Base-by-base conservation (phyloP, 2,329 filamentous ascomycete genomes). In the Paramyrothecium sp. region DNA sequence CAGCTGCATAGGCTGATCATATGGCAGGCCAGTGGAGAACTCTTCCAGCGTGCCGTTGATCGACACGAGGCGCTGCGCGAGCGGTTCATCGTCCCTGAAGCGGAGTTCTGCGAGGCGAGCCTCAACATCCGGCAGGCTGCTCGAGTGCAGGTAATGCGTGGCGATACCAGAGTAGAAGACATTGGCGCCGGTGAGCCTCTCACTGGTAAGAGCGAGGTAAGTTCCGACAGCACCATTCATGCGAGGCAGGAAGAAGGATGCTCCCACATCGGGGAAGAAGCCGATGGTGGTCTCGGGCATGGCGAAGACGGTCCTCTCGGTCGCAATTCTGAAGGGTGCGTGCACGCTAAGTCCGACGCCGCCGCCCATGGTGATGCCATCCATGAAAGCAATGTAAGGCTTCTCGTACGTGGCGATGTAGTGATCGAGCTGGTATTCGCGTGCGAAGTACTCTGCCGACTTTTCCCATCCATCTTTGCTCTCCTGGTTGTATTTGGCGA, bases 201-300 rank as follows among this genome's bases (percentile, higher is more conserved):
- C 89, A 69, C 92, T 95, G 8, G 95, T 99, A 61, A 99, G 81
- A 20, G 92, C 95, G 48, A 99, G 87, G 75, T 98, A 99, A 20
- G 91, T 97, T 57, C 95, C 95, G 56, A 96, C 76, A 58, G 87
- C 80, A 53, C 95, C 95, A 67, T 96, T 87, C 81, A 99, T 87
- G 61, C 92, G 85, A 17, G 95, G 91, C 55, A 99, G 81, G 81
- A 98, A 98, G 80, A 98, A 99, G 12, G 91, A 96, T 33, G 89
- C 96, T 60, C 95, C 95, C 52, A 99, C 95, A 69, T 99, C 96
- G 7, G 96, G 95, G 82, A 99, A 99, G 81, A 98, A 97, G 44
- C 95, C 95, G 69, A 99, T 99, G 10, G 87, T 96, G 3, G 95
- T 99, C 78, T 99, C 95, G 30, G 95, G 95, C 95, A 99, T 99